A percentile compares a stretch with the other conserved stretches of the same genome.
Evolutionary conservation across 2,329 filamentous ascomycete species (phyloP).

Genomic region (Ceratocystis harringtonii): DNA sequence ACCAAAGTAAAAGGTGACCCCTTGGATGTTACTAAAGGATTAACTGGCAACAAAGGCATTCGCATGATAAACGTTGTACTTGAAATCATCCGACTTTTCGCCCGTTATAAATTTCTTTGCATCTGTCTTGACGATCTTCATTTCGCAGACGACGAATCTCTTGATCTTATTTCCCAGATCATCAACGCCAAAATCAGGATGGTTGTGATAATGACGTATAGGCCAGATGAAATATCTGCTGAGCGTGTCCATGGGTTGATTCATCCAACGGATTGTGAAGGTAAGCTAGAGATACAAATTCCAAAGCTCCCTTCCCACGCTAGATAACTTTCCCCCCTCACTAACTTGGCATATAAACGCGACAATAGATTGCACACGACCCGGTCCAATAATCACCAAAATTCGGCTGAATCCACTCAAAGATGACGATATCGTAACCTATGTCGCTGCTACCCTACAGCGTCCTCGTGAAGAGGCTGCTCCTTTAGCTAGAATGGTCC

Average conservation of each 20-base stretch:
- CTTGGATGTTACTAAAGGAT: conserved; percentile 41
- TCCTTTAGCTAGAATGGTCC: conserved; percentile 67
- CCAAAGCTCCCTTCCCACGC: background rate
- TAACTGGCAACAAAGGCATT: conserved; percentile 47
- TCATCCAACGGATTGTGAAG: conserved; percentile 39
- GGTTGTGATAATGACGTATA: conserved; percentile 64
- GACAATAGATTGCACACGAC: conserved; percentile 28
- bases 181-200: conserved; percentile 65
- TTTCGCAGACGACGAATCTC: conserved; percentile 74
- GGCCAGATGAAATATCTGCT: conserved; percentile 47
- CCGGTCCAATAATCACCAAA: conserved; percentile 45
- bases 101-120: conserved; percentile 72
- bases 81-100: conserved; percentile 69
- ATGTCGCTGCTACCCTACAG: conserved; percentile 69
- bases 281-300: conserved; percentile 22
- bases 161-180: conserved; percentile 71
- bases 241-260: conserved; percentile 41
- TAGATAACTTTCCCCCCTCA: background rate
- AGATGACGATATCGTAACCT: conserved; percentile 68
- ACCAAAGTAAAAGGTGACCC: conserved; percentile 29
- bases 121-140: conserved; percentile 82
- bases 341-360: background rate
- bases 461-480: conserved; percentile 56
- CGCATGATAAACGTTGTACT: conserved; percentile 77
- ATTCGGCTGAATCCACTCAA: conserved; percentile 58